Evolutionary conservation across 2,329 filamentous ascomycete genomes (phyloP), one percentile per base, ranked within the genome.

Genomic region (Penicillium sclerotiorum): DNA sequence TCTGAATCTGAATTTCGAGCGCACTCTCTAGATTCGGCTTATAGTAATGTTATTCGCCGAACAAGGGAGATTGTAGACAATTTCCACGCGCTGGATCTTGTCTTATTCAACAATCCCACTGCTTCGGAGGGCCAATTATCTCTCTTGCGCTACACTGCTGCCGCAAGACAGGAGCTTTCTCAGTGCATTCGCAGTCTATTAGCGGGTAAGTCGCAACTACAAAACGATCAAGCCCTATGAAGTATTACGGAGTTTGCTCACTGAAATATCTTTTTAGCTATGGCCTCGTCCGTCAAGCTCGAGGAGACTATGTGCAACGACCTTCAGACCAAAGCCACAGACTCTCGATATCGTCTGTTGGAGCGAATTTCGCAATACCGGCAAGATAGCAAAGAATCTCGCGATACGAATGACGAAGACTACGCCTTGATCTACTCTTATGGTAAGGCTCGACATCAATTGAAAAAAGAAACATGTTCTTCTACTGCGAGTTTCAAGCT

Each of bases 251-350:
- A 15, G 7, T 18, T 18, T n/a, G n/a, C 9, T 13, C 22, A 13
- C 17, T 37, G 17, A 37, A 8, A 21, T 5, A 8, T 17, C 11
- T 2, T 12, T 13, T 21, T 21, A 37, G 35, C 18, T 11, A 37
- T 96, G 52, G 93, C 92, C 1, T 93, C 88, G 41, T 94, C 89
- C 12, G 84, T 96, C 73, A 95, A 95, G 78, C 80, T 96, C 8
- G 91, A 95, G 70, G 96, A 95, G 62, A 90, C 92, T n/a, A n/a
- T n/a, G n/a, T n/a, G n/a, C 0, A 92, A 88, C 27, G 90, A 96
- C 64, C 88, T 88, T 11, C 79, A 96, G 37, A 93, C 93, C 0
- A 90, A 86, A 52, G 88, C 94, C 23, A 83, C 87, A 45, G 83
- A 88, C 64, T 84, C 86, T 32, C 82, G 93, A 55, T 91, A 97